These are phyloP conservation scores for Rhododendron williamsianum DNA, from an alignment of 148 eudicot genomes.

Conservation along the genomic window DNA sequence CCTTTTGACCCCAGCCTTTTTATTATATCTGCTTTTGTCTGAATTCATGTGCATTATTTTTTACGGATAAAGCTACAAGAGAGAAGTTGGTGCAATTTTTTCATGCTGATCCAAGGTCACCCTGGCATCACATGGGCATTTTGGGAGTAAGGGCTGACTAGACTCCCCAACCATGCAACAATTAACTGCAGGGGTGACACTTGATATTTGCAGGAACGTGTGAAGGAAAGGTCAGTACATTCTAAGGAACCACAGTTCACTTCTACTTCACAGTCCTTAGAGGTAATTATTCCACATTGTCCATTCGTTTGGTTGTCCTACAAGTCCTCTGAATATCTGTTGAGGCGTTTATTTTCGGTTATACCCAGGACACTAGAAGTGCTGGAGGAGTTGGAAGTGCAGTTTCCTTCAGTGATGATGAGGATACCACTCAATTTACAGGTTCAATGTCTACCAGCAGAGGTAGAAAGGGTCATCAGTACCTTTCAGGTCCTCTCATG, in stretches of 20 bases:
- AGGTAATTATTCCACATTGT: conserved; percentile 31
- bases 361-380: conserved; percentile 38
- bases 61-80: neutral
- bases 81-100: neutral
- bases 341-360: neutral
- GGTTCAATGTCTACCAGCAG: conserved; percentile 40
- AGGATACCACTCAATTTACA: conserved; percentile 47
- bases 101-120: neutral
- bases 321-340: neutral
- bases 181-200: neutral
- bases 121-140: neutral
- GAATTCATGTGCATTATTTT: neutral
- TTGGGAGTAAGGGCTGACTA: neutral
- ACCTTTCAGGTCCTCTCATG: conserved; percentile 33
- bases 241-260: conserved; percentile 51
- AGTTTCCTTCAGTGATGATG: conserved; percentile 88
- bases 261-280: conserved; percentile 46
- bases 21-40: neutral
- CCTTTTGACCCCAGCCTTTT: conserved; percentile 9
- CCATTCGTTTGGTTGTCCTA: neutral
- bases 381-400: conserved; percentile 47
- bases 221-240: conserved; percentile 56
- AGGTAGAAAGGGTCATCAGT: conserved; percentile 48
- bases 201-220: conserved; percentile 61
- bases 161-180: neutral